A percentile compares a stretch with the other conserved stretches of the same genome.
Conservation (phyloP, 164 flowering plant species). For the Vitis cinerea region DNA sequence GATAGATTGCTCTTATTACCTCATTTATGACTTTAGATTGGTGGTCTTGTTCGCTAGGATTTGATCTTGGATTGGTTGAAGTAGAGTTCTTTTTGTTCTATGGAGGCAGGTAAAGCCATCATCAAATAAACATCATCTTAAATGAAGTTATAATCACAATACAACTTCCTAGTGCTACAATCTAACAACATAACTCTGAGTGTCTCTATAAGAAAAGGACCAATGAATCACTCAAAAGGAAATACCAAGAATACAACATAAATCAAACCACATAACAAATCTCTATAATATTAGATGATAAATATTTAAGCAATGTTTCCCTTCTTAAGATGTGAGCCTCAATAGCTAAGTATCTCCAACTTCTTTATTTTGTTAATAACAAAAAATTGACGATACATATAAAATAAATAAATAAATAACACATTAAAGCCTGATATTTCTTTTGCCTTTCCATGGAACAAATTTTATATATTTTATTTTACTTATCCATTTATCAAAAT, state of each 20-base stretch:
- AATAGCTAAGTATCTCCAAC: no score
- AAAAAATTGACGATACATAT: no score
- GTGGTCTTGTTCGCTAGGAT: conserved; percentile 16
- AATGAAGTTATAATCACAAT: neutral
- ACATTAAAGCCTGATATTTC: no score
- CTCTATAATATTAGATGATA: no score
- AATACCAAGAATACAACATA: neutral
- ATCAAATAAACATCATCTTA: neutral
- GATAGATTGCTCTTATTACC: conserved; percentile 29
- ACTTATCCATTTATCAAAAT: no score
- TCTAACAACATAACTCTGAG: no score
- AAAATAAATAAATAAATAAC: no score
- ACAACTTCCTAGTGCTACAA: neutral
- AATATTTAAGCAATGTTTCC: no score
- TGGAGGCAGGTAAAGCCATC: conserved; percentile 2
- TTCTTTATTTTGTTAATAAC: no score
- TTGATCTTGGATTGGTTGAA: conserved; percentile 29
- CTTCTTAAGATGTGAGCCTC: no score
- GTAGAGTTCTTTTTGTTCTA: conserved; percentile 46
- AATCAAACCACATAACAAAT: neutral
- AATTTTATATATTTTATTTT: no score
- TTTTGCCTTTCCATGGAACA: no score
- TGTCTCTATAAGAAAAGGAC: neutral
- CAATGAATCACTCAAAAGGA: neutral
- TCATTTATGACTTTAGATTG: conserved; percentile 37